Base-by-base conservation (phyloP, 179 eudicot genomes). In the Drosera spatulata region DNA sequence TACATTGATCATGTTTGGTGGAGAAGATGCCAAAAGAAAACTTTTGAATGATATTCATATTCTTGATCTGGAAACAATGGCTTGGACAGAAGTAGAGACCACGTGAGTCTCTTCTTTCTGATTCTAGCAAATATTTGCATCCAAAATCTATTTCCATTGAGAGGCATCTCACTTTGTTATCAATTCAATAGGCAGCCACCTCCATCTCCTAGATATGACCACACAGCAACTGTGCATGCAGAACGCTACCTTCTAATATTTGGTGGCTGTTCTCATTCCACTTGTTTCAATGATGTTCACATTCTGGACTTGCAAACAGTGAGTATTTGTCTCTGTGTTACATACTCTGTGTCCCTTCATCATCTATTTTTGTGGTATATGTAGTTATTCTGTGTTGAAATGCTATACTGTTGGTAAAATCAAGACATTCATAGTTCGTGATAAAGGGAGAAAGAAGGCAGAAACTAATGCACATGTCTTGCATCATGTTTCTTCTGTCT, bases 211-310 rank as follows among this genome's bases (percentile, higher is more conserved):
- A 84, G 98, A 78, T 88, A 84, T 81, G 98, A 91, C 82, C 98
- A 88, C 64, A 72, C 87, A 68, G 86, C 98, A 58, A 79, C 95
- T 58, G 76, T 84, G 75, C 86, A 91, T 69, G 87, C 78, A 49
- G 93, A 80, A 56, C 86, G 83, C 56, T 91, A 86, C 79, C 85
- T 91, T 67, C 81, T 85, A 47, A 74, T 91, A 53, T 88, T 84
- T 70, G 95, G 98, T 55, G 98, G 98, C 45, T 88, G 95, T 77
- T 91, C 98, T 77, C 98, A 91, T 79, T 84, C 95, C 13, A 77
- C 81, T 60, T 91, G 93, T 72, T 91, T 75, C 66, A 84, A 75
- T 61, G 95, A 88, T 76, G 75, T 91, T 53, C 80, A 86, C 61
- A 84, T 86, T 55, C 79, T 91, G 73, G 98, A 91, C 76, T 74